Evolutionary conservation across 768 basidiomycete species (phyloP).

Genomic region (Leccinum arenicola): DNA sequence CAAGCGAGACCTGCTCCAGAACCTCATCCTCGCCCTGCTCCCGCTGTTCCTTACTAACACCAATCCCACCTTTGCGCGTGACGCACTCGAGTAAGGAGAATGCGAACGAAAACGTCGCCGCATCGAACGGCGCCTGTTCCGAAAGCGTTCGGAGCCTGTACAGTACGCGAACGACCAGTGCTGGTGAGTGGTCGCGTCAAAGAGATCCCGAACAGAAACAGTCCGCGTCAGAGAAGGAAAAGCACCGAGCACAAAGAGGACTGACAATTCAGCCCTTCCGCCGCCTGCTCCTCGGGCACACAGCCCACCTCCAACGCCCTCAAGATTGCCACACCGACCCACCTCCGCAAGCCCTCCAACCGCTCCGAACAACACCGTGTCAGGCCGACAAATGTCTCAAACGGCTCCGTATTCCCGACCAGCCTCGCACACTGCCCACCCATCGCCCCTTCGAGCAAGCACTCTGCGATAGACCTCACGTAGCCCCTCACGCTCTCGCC

Average conservation of each 20-base stretch:
- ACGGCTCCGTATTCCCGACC: conserved; percentile 48
- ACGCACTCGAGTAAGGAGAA: conserved; percentile 75
- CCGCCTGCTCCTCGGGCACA: conserved; percentile 69
- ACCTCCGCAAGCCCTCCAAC: conserved; percentile 61
- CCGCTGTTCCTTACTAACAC: conserved; percentile 23
- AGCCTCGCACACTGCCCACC: conserved; percentile 51
- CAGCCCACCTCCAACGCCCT: conserved; percentile 62
- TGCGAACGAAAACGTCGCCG: conserved; percentile 79
- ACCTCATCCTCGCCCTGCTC: conserved; percentile 50
- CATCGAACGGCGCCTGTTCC: conserved; percentile 79
- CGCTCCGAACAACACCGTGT: conserved; percentile 71
- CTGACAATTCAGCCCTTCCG: conserved; percentile 58
- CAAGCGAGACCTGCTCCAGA: conserved; percentile 78
- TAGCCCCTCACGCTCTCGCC: conserved; percentile 52
- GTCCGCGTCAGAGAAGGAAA: background rate
- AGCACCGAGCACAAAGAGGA: background rate
- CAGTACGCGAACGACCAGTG: conserved; percentile 77
- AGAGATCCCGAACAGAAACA: background rate
- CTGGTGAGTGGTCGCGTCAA: conserved; percentile 37
- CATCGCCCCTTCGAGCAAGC: conserved; percentile 68
- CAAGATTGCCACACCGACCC: conserved; percentile 83
- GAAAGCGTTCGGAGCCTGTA: conserved; percentile 80
- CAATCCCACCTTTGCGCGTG: conserved; percentile 65
- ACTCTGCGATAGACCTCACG: conserved; percentile 53
- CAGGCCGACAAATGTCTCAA: conserved; percentile 74